Conservation (phyloP, 1,139 yeast genomes). For the Spathaspora jeffriesii region DNA sequence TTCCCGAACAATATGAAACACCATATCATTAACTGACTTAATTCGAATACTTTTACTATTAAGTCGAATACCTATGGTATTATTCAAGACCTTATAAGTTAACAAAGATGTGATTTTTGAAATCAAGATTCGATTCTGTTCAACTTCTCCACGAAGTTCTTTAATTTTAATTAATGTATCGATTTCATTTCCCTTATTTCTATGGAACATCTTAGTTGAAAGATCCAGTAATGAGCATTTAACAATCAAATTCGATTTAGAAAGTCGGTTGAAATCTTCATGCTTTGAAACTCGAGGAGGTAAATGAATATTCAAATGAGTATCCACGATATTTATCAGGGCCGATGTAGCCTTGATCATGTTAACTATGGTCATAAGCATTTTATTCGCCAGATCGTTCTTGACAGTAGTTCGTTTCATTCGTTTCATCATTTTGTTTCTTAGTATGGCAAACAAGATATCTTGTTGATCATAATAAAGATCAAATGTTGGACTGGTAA, state of each 20-base stretch:
- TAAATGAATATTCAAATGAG: slow-evolving; percentile 28
- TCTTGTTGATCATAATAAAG: slow-evolving; percentile 42
- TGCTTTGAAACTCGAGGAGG: slow-evolving; percentile 24
- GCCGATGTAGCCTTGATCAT: slow-evolving; percentile 22
- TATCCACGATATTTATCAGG: slow-evolving; percentile 34
- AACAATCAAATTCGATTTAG: slow-evolving; percentile 28
- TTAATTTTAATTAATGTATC: slow-evolving; percentile 30
- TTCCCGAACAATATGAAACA: slow-evolving; percentile 38
- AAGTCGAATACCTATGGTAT: slow-evolving; percentile 23
- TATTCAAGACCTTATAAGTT: slow-evolving; percentile 24
- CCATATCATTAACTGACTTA: slow-evolving; percentile 37
- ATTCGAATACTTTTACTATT: slow-evolving; percentile 28
- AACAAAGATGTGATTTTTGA: slow-evolving; percentile 30
- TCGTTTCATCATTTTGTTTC: slow-evolving; percentile 12
- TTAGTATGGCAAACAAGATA: slow-evolving; percentile 10
- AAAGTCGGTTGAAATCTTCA: slow-evolving; percentile 27
- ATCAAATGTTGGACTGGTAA: slow-evolving; percentile 36
- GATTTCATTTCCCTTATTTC: slow-evolving; percentile 12
- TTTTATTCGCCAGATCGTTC: slow-evolving; percentile 9
- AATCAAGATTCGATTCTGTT: slow-evolving; percentile 30
- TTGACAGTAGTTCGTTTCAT: slow-evolving; percentile 13
- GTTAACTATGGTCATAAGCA: slow-evolving; percentile 8
- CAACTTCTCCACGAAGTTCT: slow-evolving; percentile 29
- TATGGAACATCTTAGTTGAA: slow-evolving; percentile 28
- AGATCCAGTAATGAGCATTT: slow-evolving; percentile 25